Conservation (phyloP, 2,329 filamentous ascomycete genomes). For the Aspergillus ustus region DNA sequence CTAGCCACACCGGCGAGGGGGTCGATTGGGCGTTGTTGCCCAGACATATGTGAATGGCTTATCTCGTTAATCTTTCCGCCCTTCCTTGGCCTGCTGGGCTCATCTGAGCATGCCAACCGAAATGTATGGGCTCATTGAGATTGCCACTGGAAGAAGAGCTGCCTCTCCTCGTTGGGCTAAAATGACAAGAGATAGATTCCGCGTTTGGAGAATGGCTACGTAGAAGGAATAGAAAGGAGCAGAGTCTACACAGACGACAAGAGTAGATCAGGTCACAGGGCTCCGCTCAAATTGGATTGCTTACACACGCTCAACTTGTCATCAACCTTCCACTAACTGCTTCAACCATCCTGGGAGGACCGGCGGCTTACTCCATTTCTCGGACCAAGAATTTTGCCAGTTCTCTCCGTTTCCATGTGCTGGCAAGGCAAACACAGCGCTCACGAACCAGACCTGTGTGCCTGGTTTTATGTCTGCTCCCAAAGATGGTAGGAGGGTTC, state of each 20-base stretch:
- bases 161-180: too few species aligned
- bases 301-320: not conserved
- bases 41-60: conserved; percentile 9
- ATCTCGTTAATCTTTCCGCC: conserved; percentile 1
- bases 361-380: conserved; percentile 65
- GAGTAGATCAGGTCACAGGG: not conserved
- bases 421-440: conserved; percentile 73
- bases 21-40: not conserved
- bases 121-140: not conserved
- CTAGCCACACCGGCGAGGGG: not conserved
- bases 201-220: not conserved
- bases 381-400: conserved; percentile 49
- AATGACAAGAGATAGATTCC: not conserved
- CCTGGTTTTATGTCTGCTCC: conserved; percentile 64
- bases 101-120: not conserved
- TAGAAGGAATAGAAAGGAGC: not conserved
- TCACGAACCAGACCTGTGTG: conserved; percentile 68
- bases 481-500: conserved; percentile 73
- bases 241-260: not conserved
- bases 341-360: conserved; percentile 64
- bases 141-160: not conserved
- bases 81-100: not conserved
- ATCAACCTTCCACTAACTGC: conserved; percentile 51
- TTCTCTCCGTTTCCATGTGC: conserved; percentile 39
- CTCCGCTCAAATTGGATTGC: not conserved